Conservation (phyloP, 2,329 filamentous ascomycete species). For the Calonectria pteridis region DNA sequence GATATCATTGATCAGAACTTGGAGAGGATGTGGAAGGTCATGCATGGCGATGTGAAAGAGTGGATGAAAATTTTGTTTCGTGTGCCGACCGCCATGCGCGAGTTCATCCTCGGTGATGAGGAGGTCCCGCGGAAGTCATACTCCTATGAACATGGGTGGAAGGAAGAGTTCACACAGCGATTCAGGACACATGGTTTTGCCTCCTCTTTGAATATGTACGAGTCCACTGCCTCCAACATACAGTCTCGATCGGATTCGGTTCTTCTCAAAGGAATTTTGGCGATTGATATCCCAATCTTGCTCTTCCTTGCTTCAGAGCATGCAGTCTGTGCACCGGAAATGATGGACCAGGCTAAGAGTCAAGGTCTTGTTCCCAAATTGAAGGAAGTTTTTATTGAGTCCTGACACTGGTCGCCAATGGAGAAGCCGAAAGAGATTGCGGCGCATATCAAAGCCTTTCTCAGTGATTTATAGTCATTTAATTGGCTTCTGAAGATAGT, state of each 20-base stretch:
- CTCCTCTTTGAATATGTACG: conserved; percentile 26
- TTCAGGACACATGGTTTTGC: conserved; percentile 17
- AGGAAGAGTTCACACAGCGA: conserved; percentile 17
- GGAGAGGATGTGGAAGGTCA: conserved; percentile 25
- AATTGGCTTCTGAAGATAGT: background rate
- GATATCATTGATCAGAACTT: conserved; percentile 22
- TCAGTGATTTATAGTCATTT: background rate
- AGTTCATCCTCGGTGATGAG: conserved; percentile 23
- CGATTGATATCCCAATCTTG: conserved; percentile 17
- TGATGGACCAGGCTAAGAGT: conserved; percentile 23
- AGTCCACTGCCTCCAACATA: conserved; percentile 21
- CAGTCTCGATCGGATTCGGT: conserved; percentile 10
- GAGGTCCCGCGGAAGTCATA: conserved; percentile 19
- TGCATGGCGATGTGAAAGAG: conserved; percentile 21
- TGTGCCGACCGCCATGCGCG: conserved; percentile 28
- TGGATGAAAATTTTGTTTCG: conserved; percentile 31
- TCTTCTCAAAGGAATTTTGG: conserved; percentile 2
- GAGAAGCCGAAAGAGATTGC: conserved; percentile 28
- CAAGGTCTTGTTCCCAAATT: conserved; percentile 26
- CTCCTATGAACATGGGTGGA: background rate
- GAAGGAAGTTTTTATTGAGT: conserved; percentile 22
- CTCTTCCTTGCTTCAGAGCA: conserved; percentile 13
- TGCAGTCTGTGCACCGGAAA: conserved; percentile 19
- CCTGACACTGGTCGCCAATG: conserved; percentile 28
- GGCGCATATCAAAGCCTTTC: conserved; percentile 10